Conservation (phyloP, 2,329 filamentous ascomycete species). For the Paecilomyces variotii region DNA sequence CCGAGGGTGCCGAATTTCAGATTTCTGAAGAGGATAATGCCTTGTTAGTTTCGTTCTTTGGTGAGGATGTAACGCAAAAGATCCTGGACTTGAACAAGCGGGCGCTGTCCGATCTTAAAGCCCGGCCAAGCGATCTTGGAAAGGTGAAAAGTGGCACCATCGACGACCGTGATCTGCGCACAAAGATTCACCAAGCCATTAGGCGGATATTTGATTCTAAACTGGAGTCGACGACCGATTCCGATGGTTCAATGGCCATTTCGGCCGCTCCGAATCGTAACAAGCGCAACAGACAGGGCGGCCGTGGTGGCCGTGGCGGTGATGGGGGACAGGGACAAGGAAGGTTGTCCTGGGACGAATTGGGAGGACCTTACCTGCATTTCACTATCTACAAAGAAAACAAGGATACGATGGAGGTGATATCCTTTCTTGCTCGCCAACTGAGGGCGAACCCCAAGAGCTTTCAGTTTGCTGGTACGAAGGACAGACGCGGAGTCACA, state of each 20-base stretch:
- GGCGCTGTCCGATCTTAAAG: slow-evolving; percentile 45
- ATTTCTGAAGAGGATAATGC: slow-evolving; percentile 39
- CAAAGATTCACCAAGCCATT: slow-evolving; percentile 57
- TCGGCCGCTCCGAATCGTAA: slow-evolving; percentile 35
- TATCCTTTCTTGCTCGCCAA: slow-evolving; percentile 66
- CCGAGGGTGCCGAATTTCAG: slow-evolving; percentile 16
- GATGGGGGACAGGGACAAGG: slow-evolving; percentile 24
- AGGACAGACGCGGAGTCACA: slow-evolving; percentile 80
- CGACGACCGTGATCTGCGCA: slow-evolving; percentile 53
- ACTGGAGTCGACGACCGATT: slow-evolving; percentile 69
- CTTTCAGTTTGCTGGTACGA: slow-evolving; percentile 80
- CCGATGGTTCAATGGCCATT: slow-evolving; percentile 59
- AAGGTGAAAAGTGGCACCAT: slow-evolving; percentile 48
- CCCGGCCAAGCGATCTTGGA: slow-evolving; percentile 50
- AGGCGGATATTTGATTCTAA: slow-evolving; percentile 72
- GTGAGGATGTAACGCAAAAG: slow-evolving; percentile 39
- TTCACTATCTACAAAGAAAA: slow-evolving; percentile 96
- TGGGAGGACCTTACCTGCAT: slow-evolving; percentile 74
- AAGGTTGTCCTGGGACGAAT: slow-evolving; percentile 54
- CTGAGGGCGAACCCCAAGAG: slow-evolving; percentile 61
- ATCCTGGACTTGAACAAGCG: slow-evolving; percentile 50
- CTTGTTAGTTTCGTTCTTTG: slow-evolving; percentile 43
- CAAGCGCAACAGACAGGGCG: slow-evolving; percentile 25
- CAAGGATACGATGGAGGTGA: slow-evolving; percentile 88
- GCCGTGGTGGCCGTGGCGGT: slow-evolving; percentile 23